phyloP scores from a whole-genome alignment of 2,329 filamentous ascomycete genomes.

The Alternaria sp. region DNA sequence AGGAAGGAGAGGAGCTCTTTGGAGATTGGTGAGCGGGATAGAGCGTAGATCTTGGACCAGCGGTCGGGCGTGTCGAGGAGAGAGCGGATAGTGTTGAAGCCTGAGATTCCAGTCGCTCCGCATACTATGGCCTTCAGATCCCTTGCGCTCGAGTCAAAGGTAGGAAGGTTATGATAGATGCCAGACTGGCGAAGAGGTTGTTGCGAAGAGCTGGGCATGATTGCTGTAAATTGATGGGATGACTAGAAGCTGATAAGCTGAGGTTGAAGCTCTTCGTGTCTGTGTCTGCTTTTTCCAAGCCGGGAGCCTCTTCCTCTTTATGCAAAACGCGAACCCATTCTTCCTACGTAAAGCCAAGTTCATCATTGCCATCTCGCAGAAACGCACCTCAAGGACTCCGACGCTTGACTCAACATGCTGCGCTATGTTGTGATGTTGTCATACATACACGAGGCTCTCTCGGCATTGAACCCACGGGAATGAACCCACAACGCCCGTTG shows the following conservation, averaged over 20 bases:
- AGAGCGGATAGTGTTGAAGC: constrained; percentile 12
- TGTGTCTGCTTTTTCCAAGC: neutral
- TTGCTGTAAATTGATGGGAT: neutral
- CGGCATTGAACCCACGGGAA: neutral
- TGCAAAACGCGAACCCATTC: neutral
- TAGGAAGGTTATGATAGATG: constrained; percentile 18
- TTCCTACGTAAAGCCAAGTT: neutral
- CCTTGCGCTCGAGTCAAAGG: constrained; percentile 9
- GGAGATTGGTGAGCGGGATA: constrained; percentile 8
- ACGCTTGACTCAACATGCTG: neutral
- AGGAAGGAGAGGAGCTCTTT: constrained; percentile 8
- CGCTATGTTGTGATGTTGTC: neutral
- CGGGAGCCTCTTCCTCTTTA: neutral
- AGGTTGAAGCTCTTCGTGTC: neutral
- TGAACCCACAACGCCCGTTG: neutral
- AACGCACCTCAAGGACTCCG: neutral
- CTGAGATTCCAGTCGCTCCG: constrained; percentile 21
- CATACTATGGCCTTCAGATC: constrained; percentile 16
- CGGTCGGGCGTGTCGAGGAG: constrained; percentile 13
- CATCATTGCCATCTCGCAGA: neutral
- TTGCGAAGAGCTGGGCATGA: constrained; percentile 9
- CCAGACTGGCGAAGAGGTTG: constrained; percentile 17
- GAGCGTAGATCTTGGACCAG: constrained; percentile 17
- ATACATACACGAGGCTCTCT: neutral
- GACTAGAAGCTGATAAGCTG: neutral